Conservation (phyloP, 2,329 filamentous ascomycete species). For the Pseudogymnoascus sp. region DNA sequence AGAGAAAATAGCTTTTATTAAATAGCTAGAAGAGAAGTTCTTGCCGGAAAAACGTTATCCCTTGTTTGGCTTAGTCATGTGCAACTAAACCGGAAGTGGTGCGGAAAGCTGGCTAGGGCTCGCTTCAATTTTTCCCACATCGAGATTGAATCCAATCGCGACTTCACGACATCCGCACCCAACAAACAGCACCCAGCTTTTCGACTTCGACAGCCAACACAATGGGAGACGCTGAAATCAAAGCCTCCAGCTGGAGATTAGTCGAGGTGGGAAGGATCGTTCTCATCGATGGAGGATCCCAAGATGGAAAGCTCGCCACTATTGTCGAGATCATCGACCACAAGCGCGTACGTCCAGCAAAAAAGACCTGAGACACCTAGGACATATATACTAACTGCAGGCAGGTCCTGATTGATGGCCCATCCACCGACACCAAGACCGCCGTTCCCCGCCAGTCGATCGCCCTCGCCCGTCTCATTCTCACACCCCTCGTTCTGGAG, state of each 20-base stretch:
- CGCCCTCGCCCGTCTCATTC: slow-evolving; percentile 71
- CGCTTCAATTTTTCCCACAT: slow-evolving; percentile 10
- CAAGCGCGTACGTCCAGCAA: slow-evolving; percentile 80
- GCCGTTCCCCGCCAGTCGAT: slow-evolving; percentile 81
- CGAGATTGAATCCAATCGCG: slow-evolving; percentile 9
- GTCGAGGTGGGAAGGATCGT: slow-evolving; percentile 98
- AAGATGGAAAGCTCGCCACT: slow-evolving; percentile 78
- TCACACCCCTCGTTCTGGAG: slow-evolving; percentile 82
- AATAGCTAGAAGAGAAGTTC: slow-evolving; percentile 6
- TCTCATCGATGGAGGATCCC: slow-evolving; percentile 73
- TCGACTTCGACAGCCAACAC: slow-evolving; percentile 42
- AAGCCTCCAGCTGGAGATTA: slow-evolving; percentile 81
- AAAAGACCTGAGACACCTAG: slow-evolving; percentile 13
- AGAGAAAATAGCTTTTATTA: slow-evolving; percentile 4
- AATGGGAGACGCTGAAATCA: slow-evolving; percentile 79
- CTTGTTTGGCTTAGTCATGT: not conserved
- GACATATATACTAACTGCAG: slow-evolving; percentile 20
- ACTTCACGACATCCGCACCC: slow-evolving; percentile 8
- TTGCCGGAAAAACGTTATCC: not conserved
- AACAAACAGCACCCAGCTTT: slow-evolving; percentile 10
- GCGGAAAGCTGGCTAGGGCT: slow-evolving; percentile 9
- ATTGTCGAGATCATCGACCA: slow-evolving; percentile 99
- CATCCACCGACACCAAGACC: slow-evolving; percentile 70
- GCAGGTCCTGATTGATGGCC: slow-evolving; percentile 93
- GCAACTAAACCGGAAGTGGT: not conserved